Conservation (phyloP, 2,329 filamentous ascomycete genomes). For the Claviceps quebecensis region DNA sequence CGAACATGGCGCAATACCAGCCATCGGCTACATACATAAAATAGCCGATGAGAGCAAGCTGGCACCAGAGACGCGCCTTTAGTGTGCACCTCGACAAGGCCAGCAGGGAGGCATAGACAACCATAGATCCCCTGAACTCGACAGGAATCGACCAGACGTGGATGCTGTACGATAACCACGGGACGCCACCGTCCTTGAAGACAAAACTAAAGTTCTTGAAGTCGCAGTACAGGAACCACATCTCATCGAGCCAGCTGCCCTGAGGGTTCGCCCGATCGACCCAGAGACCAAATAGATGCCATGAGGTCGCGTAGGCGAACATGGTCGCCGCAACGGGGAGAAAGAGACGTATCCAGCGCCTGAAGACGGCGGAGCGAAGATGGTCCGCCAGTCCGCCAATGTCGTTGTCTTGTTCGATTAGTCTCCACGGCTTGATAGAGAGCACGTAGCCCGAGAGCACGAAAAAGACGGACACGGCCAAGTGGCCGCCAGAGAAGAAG, state of each 20-base stretch:
- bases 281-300: constrained; percentile 38
- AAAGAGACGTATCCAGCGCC: constrained; percentile 35
- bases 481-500: constrained; percentile 49
- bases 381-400: constrained; percentile 26
- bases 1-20: constrained; percentile 46
- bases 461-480: constrained; percentile 42
- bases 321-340: constrained; percentile 40
- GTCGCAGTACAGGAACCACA: constrained; percentile 37
- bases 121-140: constrained; percentile 49
- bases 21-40: constrained; percentile 56
- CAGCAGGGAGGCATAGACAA: constrained; percentile 43
- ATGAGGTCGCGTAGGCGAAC: constrained; percentile 33
- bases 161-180: constrained; percentile 37
- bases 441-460: constrained; percentile 45
- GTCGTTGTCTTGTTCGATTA: constrained; percentile 29
- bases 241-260: constrained; percentile 30
- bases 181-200: constrained; percentile 41
- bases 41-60: constrained; percentile 42
- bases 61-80: constrained; percentile 39
- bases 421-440: constrained; percentile 32
- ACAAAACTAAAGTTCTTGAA: constrained; percentile 57
- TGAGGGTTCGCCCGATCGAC: constrained; percentile 24
- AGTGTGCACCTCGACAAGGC: constrained; percentile 42
- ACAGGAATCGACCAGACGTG: constrained; percentile 52
- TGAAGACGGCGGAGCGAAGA: constrained; percentile 32